Evolutionary conservation across 2,329 filamentous ascomycete species (phyloP).

Genomic region (Grosmannia serpens): DNA sequence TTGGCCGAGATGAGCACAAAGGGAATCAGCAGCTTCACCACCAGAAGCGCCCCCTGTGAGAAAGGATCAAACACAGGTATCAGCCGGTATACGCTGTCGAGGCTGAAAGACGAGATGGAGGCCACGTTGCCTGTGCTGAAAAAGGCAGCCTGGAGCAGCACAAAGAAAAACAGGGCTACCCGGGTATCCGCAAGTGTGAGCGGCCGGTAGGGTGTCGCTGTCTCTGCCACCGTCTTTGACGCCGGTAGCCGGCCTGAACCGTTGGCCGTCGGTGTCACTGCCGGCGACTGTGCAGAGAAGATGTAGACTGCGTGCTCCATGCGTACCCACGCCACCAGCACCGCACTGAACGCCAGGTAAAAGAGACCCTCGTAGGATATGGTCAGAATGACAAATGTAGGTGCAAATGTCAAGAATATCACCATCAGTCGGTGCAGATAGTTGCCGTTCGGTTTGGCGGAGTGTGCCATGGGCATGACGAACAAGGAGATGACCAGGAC

Average conservation of each 20-base stretch:
- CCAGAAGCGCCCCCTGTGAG: conserved; percentile 72
- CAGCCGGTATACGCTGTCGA: conserved; percentile 80
- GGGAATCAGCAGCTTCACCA: conserved; percentile 85
- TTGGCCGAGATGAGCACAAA: conserved; percentile 90
- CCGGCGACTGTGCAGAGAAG: conserved; percentile 20
- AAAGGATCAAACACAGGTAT: conserved; percentile 92
- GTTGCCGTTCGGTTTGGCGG: conserved; percentile 67
- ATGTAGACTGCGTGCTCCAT: conserved; percentile 69
- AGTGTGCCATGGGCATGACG: conserved; percentile 69
- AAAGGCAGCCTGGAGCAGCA: conserved; percentile 87
- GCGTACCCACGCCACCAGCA: conserved; percentile 79
- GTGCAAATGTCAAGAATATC: conserved; percentile 86
- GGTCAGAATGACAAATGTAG: conserved; percentile 87
- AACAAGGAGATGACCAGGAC: conserved; percentile 59
- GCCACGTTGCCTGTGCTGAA: conserved; percentile 96
- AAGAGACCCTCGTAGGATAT: conserved; percentile 97
- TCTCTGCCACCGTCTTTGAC: background rate
- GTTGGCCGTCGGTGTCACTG: background rate
- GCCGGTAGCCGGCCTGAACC: background rate
- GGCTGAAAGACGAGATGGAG: conserved; percentile 82
- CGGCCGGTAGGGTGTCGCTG: conserved; percentile 39
- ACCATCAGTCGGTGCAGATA: conserved; percentile 84
- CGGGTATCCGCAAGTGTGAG: conserved; percentile 75
- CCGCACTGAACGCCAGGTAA: conserved; percentile 78
- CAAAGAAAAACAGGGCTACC: conserved; percentile 88